Percentiles rank a stretch among this genome's conserved stretches.
Evolutionary conservation across 257 asterid species (phyloP).

Genomic region (Datura wrightii): DNA sequence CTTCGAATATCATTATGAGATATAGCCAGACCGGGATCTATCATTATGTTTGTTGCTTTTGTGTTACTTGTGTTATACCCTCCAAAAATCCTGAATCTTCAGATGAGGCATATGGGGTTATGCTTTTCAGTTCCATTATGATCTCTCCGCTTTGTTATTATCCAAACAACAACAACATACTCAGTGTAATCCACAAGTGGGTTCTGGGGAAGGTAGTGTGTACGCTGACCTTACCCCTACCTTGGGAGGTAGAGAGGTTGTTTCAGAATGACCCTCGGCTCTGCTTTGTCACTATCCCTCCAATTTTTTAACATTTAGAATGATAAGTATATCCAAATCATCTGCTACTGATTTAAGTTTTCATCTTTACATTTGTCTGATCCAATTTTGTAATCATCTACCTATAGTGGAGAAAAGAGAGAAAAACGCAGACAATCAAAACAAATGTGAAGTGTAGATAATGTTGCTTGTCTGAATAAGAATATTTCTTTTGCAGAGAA

Average conservation of each 20-base stretch:
- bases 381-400: background rate
- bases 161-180: background rate
- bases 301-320: background rate
- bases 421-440: conserved; percentile 1
- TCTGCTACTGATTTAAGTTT: background rate
- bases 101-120: background rate
- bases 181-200: no score
- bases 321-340: background rate
- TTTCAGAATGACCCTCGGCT: background rate
- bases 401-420: background rate
- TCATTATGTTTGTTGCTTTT: background rate
- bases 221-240: no score
- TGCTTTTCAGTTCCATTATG: background rate
- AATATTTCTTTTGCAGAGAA: conserved; percentile 52
- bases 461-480: background rate
- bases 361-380: background rate
- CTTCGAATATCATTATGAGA: background rate
- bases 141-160: background rate
- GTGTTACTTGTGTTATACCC: background rate
- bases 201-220: no score
- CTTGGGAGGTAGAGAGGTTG: no score
- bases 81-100: background rate
- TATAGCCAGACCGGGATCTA: background rate
- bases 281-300: background rate
- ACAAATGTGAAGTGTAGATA: conserved; percentile 38